These are phyloP conservation scores for Verbena officinalis DNA, from an alignment of 257 asterid species.

Conservation along the genomic window DNA sequence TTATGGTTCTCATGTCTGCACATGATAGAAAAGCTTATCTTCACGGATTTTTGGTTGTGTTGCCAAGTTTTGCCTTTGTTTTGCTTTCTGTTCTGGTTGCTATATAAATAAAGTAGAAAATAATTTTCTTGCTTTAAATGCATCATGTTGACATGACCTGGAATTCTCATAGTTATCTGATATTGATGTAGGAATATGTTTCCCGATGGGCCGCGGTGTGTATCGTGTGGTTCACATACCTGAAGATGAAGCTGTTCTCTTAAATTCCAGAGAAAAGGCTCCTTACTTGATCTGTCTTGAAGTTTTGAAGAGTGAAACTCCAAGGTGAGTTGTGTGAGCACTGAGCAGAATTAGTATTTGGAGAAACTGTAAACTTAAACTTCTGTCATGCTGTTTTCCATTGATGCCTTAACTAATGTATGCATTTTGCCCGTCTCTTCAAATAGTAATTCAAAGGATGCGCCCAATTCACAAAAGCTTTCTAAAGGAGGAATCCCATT, in stretches of 20 bases:
- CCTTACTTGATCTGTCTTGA: conserved; percentile 96
- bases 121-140: neutral
- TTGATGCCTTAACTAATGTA: conserved; percentile 23
- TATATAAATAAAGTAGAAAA: neutral
- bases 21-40: conserved; percentile 9
- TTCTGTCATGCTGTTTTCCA: conserved; percentile 4
- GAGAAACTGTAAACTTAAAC: conserved; percentile 15
- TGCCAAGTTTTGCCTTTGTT: neutral
- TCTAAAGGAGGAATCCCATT: conserved; percentile 97
- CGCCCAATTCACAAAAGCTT: conserved; percentile 68
- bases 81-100: conserved; percentile 24
- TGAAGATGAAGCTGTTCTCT: conserved; percentile 95
- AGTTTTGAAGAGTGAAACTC: conserved; percentile 83
- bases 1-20: conserved; percentile 11
- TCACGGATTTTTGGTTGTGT: neutral
- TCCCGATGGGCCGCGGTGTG: conserved; percentile 95
- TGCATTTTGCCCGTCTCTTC: conserved; percentile 32
- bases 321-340: conserved; percentile 55
- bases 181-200: conserved; percentile 77
- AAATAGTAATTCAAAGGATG: conserved; percentile 74
- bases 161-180: conserved; percentile 24
- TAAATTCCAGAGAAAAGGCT: conserved; percentile 99
- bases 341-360: conserved; percentile 5
- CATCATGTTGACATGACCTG: conserved; percentile 15
- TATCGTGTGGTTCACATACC: conserved; percentile 97